Evolutionary conservation across 257 asterid species (phyloP).

Genomic region (Solanum dulcamara): DNA sequence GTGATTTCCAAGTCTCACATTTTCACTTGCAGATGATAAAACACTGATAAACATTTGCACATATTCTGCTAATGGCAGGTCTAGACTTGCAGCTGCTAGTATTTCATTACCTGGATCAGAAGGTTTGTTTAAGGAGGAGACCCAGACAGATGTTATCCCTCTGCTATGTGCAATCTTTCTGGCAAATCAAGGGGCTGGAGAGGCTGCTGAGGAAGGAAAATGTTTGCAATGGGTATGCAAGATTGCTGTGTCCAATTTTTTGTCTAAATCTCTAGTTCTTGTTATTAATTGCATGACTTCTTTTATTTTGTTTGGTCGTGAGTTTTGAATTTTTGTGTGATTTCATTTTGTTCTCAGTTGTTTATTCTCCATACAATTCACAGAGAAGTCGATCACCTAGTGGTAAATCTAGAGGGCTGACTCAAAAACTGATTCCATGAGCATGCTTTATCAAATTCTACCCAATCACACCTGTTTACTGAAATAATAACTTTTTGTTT

Average conservation of each 20-base stretch:
- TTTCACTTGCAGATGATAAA: neutral
- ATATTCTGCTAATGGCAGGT: constrained; percentile 12
- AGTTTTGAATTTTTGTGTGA: neutral
- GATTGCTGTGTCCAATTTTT: neutral
- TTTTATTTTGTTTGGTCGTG: neutral
- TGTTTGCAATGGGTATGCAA: constrained; percentile 43
- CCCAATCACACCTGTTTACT: neutral
- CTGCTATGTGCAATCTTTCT: constrained; percentile 61
- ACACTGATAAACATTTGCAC: neutral
- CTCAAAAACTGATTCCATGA: neutral
- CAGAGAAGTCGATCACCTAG: neutral
- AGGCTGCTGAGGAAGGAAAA: constrained; percentile 56
- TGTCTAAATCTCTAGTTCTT: neutral
- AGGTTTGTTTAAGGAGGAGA: constrained; percentile 19
- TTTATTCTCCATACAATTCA: neutral
- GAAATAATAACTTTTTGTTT: neutral
- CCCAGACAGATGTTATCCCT: constrained; percentile 36
- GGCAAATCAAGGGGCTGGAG: constrained; percentile 72
- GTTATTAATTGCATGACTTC: neutral
- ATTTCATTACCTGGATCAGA: constrained; percentile 35
- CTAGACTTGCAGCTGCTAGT: constrained; percentile 50
- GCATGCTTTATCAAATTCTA: neutral
- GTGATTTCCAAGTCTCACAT: neutral
- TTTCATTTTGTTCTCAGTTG: neutral
- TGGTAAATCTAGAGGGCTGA: neutral